phyloP scores from a whole-genome alignment of 768 basidiomycete genomes.

The Suillus cothurnatus region DNA sequence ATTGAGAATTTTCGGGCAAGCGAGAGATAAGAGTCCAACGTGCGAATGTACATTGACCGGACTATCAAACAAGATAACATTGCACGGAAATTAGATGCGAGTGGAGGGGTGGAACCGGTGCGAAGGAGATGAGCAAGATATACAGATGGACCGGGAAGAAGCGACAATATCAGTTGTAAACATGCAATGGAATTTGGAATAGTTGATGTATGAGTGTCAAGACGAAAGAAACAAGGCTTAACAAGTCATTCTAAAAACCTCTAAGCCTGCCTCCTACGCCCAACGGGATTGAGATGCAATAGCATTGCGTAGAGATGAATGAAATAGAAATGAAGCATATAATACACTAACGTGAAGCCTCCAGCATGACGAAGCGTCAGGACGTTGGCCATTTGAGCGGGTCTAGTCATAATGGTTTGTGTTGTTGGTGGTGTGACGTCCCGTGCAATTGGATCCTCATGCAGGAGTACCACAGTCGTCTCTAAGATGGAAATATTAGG shows the following conservation, averaged over 20 bases:
- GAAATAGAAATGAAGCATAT: conserved; percentile 46
- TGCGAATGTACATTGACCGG: conserved; percentile 17
- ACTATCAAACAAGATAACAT: conserved; percentile 19
- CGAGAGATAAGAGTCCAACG: conserved; percentile 12
- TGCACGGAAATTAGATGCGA: conserved; percentile 33
- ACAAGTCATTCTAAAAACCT: conserved; percentile 11
- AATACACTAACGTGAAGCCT: conserved; percentile 38
- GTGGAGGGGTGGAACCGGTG: conserved; percentile 21
- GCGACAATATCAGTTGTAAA: conserved; percentile 33
- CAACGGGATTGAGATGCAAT: conserved; percentile 36
- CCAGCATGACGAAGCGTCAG: conserved; percentile 36
- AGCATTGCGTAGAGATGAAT: conserved; percentile 46
- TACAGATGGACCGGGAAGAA: conserved; percentile 29
- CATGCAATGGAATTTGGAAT: conserved; percentile 20
- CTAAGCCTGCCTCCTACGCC: conserved; percentile 33
- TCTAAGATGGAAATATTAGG: conserved; percentile 27
- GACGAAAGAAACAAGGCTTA: conserved; percentile 7
- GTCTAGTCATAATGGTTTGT: conserved; percentile 23
- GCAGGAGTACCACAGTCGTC: conserved; percentile 19
- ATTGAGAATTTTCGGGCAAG: not conserved
- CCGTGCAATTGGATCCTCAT: conserved; percentile 24
- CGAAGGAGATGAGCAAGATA: conserved; percentile 20
- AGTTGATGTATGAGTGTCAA: conserved; percentile 12
- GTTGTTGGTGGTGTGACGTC: conserved; percentile 23
- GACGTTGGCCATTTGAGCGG: conserved; percentile 26